Percentiles rank a stretch among this genome's conserved stretches.
Conservation (phyloP, 2,329 filamentous ascomycete species). For the Colletotrichum cordylinicola region DNA sequence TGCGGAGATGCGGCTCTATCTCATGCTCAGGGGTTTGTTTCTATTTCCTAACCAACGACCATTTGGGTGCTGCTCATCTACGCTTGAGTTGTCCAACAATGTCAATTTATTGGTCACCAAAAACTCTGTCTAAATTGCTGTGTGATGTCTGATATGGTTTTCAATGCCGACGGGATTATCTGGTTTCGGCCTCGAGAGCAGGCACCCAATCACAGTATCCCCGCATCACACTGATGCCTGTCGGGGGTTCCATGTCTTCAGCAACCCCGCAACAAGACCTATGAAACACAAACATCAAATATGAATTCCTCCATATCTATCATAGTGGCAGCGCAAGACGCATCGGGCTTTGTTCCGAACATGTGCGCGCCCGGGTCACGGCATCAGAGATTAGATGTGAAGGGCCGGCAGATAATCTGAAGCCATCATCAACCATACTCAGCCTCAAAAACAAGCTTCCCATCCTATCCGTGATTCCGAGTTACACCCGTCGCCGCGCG, state of each 20-base stretch:
- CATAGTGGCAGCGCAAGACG: background rate
- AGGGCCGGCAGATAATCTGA: background rate
- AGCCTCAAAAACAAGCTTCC: background rate
- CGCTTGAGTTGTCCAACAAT: background rate
- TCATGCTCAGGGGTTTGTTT: too few species aligned
- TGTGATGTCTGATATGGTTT: background rate
- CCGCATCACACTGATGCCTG: background rate
- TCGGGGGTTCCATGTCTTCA: background rate
- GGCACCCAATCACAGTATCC: background rate
- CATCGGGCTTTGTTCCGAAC: background rate
- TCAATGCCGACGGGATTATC: background rate
- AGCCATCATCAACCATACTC: background rate
- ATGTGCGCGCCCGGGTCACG: background rate
- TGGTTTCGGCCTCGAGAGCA: background rate
- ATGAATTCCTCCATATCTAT: background rate
- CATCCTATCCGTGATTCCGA: background rate
- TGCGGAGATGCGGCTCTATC: too few species aligned
- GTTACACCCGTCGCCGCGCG: background rate
- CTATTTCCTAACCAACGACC: too few species aligned
- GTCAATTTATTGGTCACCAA: background rate
- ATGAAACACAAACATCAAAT: background rate
- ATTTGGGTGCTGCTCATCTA: background rate
- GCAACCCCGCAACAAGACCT: background rate
- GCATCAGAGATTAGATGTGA: background rate
- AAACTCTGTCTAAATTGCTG: accelerated